Percentiles rank a stretch among this genome's conserved stretches.
Conservation (phyloP, 441 rosid species). For the Populus trichocarpa region DNA sequence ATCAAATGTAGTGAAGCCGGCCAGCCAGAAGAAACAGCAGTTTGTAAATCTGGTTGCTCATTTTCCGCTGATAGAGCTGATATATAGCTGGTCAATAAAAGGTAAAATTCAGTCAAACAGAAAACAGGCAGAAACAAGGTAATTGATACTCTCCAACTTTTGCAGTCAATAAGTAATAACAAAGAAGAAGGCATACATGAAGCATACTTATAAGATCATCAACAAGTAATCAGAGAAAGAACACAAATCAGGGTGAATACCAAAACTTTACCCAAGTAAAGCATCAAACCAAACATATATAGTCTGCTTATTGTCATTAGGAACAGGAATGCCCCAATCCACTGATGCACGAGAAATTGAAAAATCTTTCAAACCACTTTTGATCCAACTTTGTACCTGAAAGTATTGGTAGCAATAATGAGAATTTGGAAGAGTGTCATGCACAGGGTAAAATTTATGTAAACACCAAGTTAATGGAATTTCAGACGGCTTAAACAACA, state of each 20-base stretch:
- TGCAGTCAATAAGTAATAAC: neutral
- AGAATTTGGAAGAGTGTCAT: constrained; percentile 1
- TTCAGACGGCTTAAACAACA: neutral
- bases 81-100: constrained; percentile 56
- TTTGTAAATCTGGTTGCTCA: constrained; percentile 52
- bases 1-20: constrained; percentile 94
- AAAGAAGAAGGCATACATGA: constrained; percentile 8
- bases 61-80: constrained; percentile 70
- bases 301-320: constrained; percentile 83
- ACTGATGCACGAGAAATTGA: constrained; percentile 93
- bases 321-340: constrained; percentile 97
- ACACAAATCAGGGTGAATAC: neutral
- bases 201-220: neutral
- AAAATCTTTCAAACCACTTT: constrained; percentile 81
- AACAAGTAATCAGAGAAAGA: neutral
- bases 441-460: neutral
- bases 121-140: neutral
- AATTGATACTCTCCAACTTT: neutral
- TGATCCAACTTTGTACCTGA: constrained; percentile 94
- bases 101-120: neutral
- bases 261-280: constrained; percentile 64
- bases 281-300: constrained; percentile 99
- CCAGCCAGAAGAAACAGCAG: constrained; percentile 82
- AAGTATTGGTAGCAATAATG: constrained; percentile 21
- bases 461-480: neutral